Percentiles rank a stretch among this genome's conserved stretches.
Evolutionary conservation across 2,329 filamentous ascomycete species (phyloP).

Genomic region (Lojkania enalia): DNA sequence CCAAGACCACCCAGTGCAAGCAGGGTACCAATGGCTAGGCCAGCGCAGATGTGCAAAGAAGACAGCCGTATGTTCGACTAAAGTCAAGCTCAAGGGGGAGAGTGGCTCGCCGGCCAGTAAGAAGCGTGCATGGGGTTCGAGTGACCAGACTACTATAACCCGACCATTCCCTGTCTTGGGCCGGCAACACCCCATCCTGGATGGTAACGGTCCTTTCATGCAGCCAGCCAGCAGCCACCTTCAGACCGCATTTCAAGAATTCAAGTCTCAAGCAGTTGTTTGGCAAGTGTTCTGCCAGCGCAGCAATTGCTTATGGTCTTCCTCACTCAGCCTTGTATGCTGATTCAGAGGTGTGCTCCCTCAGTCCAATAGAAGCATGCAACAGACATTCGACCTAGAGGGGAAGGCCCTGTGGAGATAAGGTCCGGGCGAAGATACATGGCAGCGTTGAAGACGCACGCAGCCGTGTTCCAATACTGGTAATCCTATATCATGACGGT

Average conservation of each 20-base stretch:
- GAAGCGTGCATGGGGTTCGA: neutral
- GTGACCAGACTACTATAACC: constrained; percentile 1
- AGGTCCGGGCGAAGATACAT: too few species aligned
- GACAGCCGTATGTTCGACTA: constrained; percentile 2
- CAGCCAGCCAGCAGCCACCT: constrained; percentile 17
- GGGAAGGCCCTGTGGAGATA: too few species aligned
- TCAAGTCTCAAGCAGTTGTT: constrained; percentile 31
- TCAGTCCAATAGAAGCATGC: neutral
- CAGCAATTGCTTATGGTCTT: constrained; percentile 24
- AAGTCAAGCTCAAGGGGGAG: constrained; percentile 12
- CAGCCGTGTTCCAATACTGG: too few species aligned
- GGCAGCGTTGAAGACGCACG: too few species aligned
- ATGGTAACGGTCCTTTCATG: constrained; percentile 18
- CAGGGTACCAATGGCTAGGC: neutral
- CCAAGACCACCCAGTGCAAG: neutral
- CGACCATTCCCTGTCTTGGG: constrained; percentile 1
- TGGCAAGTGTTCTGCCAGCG: constrained; percentile 35
- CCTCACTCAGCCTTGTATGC: constrained; percentile 15
- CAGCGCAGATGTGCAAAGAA: neutral
- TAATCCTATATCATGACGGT: too few species aligned
- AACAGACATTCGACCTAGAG: too few species aligned
- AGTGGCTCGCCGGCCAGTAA: constrained; percentile 10
- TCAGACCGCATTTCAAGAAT: constrained; percentile 7
- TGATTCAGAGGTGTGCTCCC: neutral
- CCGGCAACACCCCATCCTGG: constrained; percentile 18